Percentiles rank a stretch among this genome's conserved stretches.
Evolutionary conservation across 495 filamentous ascomycete genomes (phyloP).

Genomic region (Daldinia bambusicola): DNA sequence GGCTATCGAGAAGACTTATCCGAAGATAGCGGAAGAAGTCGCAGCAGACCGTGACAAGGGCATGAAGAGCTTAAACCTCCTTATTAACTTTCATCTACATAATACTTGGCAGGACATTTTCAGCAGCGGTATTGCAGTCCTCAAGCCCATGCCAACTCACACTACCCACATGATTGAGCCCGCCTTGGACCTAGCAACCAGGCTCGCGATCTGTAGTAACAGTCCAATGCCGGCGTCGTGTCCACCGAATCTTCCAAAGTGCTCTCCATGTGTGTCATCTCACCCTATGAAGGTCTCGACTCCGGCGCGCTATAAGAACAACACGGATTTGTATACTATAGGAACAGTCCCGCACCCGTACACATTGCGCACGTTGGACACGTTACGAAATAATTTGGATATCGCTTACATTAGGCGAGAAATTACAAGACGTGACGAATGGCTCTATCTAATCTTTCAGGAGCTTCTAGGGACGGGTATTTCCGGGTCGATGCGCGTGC

Average conservation of each 20-base stretch:
- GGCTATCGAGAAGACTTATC: constrained; percentile 70
- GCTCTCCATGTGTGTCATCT: constrained; percentile 74
- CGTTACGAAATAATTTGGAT: constrained; percentile 63
- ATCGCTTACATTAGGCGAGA: constrained; percentile 77
- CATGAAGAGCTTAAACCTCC: constrained; percentile 69
- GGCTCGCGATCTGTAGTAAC: constrained; percentile 76
- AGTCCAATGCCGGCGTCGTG: constrained; percentile 80
- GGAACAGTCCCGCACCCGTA: constrained; percentile 91
- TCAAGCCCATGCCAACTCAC: constrained; percentile 79
- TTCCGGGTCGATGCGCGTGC: constrained; percentile 69
- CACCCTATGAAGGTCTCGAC: constrained; percentile 67
- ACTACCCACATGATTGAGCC: constrained; percentile 76
- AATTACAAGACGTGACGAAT: constrained; percentile 77
- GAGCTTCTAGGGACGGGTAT: constrained; percentile 70
- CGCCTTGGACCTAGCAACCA: constrained; percentile 73
- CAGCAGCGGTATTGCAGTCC: constrained; percentile 73
- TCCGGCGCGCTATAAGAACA: constrained; percentile 68
- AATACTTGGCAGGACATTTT: constrained; percentile 85
- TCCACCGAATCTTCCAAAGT: constrained; percentile 80
- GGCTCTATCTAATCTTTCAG: constrained; percentile 78
- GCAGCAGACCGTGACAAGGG: constrained; percentile 64
- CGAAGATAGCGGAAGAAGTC: constrained; percentile 70
- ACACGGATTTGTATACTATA: constrained; percentile 76
- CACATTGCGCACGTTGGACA: constrained; percentile 72
- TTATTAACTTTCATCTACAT: constrained; percentile 90